Conservation (phyloP, 2,329 filamentous ascomycete genomes). For the Aspergillus bombycis region DNA sequence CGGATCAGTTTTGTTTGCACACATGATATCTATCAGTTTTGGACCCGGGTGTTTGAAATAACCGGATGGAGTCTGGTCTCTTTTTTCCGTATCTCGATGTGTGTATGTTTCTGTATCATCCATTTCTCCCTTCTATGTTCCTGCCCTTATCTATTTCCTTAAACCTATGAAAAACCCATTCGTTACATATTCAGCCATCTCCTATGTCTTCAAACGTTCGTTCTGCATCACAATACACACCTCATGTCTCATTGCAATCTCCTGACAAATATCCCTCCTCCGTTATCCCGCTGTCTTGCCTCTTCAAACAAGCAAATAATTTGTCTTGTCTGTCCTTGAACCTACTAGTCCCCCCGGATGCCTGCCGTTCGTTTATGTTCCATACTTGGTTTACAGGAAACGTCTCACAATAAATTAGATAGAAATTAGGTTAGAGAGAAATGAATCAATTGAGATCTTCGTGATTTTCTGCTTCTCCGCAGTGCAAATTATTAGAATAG, state of each 20-base stretch:
- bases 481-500: too few species aligned
- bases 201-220: neutral
- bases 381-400: slow-evolving; percentile 8
- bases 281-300: neutral
- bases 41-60: too few species aligned
- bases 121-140: neutral
- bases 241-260: neutral
- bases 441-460: neutral
- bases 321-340: neutral
- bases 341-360: neutral
- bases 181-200: neutral
- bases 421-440: neutral
- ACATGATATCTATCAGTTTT: neutral
- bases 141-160: neutral
- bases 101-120: neutral
- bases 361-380: slow-evolving; percentile 1
- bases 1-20: neutral
- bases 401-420: neutral
- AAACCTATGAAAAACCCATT: neutral
- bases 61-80: too few species aligned
- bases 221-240: neutral
- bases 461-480: neutral
- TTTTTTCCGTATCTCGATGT: neutral
- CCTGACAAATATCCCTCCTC: neutral
- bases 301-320: neutral